Evolutionary conservation across 164 flowering plant genomes (phyloP), one percentile per base, ranked within the genome.

Genomic region (Malania oleifera): DNA sequence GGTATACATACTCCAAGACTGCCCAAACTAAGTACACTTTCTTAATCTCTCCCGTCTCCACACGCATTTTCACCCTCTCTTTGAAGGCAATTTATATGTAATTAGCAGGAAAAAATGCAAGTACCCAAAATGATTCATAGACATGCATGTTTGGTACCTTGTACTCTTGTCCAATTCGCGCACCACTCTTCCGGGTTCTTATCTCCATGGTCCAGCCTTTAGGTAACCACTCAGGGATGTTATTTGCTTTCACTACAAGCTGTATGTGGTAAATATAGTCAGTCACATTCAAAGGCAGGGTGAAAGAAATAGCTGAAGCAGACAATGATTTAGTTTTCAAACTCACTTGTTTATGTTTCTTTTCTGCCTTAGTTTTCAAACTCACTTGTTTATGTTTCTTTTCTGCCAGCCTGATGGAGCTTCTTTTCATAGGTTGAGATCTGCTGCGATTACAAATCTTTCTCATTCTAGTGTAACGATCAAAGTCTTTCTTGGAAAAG

Each of bases 171-270:
- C 81, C 82, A 29, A 20, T 20, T 5, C 5, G 22, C 10, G 50
- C 1, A 48, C 84, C 81, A 57, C 70, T 63, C 26, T 66, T 64
- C 54, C 74, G 52, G 19, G 44, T 54, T 77, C 37, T 81, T 44
- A 52, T 5, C 48, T 79, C 79, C 66, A 73, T 45, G 17, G 13
- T 61, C 85, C 89, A 83, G 23, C 84, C 84, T 26, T 61, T 8
- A 19, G 89, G 89, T 47, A 83, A 73, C 77, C 73, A 71, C 11
- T 72, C 62, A n/a, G 70, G 67, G 38, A 28, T 56, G 11, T 65
- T 71, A 51, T 60, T 60, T 57, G 59, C 51, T 55, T 49, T n/a
- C 59, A 17, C 49, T 12, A 27, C 45, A 58, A 20, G 44, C 78
- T 72, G 67, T 57, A 10, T 35, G 23, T 15, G 28, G 46, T n/a